Percentiles rank a stretch among this genome's conserved stretches.
Evolutionary conservation across 345 rosid genomes (phyloP).

Genomic region (Arabis hirsuta): DNA sequence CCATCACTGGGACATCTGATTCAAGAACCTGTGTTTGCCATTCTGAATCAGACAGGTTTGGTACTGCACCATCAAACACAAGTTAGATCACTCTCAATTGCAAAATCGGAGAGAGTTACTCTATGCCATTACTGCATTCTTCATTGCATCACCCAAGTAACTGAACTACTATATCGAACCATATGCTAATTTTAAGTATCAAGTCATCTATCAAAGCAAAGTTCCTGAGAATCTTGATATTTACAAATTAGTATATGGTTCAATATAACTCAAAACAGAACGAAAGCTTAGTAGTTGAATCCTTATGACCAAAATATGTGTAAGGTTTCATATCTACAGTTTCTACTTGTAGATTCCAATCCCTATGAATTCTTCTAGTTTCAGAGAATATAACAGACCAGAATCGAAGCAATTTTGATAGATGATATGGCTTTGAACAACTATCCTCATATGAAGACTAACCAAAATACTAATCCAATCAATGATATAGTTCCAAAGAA

Average conservation of each 20-base stretch:
- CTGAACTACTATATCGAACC: background rate
- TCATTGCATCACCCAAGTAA: conserved; percentile 12
- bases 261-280: background rate
- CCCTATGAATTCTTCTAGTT: background rate
- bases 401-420: conserved; percentile 20
- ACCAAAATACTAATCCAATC: background rate
- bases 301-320: background rate
- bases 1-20: conserved; percentile 59
- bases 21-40: conserved; percentile 73
- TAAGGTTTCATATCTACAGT: background rate
- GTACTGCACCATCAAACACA: conserved; percentile 47
- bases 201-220: too few relatives aligned
- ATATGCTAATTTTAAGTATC: background rate
- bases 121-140: background rate
- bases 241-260: background rate
- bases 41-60: conserved; percentile 53
- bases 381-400: background rate
- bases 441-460: background rate
- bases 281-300: background rate
- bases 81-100: background rate
- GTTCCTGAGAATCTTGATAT: background rate
- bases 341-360: conserved; percentile 6
- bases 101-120: background rate
- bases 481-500: background rate
- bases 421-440: background rate